Conservation (phyloP, 2,329 filamentous ascomycete genomes). For the Nothomitra cinnamomea region DNA sequence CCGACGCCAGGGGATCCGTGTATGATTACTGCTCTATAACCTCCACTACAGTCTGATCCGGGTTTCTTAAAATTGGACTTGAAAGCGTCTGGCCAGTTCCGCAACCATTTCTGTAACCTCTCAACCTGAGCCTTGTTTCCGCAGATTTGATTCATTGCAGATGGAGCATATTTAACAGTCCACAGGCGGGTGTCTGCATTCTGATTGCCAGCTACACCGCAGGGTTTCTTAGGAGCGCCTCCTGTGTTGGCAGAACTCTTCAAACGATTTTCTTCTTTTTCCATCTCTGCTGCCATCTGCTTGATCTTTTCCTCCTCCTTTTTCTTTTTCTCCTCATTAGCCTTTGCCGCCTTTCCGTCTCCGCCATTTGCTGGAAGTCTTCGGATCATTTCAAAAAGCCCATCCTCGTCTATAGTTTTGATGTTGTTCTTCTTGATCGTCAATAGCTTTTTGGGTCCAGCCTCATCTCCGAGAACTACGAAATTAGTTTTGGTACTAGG, state of each 20-base stretch:
- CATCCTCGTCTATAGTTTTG: conserved; percentile 89
- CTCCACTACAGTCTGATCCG: conserved; percentile 70
- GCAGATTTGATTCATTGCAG: conserved; percentile 71
- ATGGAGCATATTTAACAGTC: conserved; percentile 91
- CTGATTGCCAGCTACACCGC: conserved; percentile 22
- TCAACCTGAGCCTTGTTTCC: conserved; percentile 87
- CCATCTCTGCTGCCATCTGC: conserved; percentile 69
- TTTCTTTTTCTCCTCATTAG: conserved; percentile 67
- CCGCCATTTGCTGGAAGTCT: conserved; percentile 73
- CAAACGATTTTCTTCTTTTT: conserved; percentile 45
- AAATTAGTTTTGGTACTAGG: conserved; percentile 91
- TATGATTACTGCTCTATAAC: conserved; percentile 78
- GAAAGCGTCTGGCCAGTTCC: conserved; percentile 61
- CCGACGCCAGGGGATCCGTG: conserved; percentile 92
- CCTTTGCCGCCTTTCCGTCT: conserved; percentile 71
- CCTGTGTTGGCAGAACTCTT: conserved; percentile 23
- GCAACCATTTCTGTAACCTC: conserved; percentile 76
- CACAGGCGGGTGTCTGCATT: conserved; percentile 52
- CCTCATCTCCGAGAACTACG: conserved; percentile 79
- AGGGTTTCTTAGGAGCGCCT: conserved; percentile 21
- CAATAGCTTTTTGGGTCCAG: conserved; percentile 79
- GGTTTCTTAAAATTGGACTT: conserved; percentile 67
- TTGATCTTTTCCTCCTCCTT: conserved; percentile 71
- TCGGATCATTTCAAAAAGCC: conserved; percentile 72
- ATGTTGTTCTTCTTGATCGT: conserved; percentile 68